A percentile compares a stretch with the other conserved stretches of the same genome.
These are phyloP conservation scores for Zygotorulaspora sp. DNA, from an alignment of 805 yeast species.

Conservation along the genomic window DNA sequence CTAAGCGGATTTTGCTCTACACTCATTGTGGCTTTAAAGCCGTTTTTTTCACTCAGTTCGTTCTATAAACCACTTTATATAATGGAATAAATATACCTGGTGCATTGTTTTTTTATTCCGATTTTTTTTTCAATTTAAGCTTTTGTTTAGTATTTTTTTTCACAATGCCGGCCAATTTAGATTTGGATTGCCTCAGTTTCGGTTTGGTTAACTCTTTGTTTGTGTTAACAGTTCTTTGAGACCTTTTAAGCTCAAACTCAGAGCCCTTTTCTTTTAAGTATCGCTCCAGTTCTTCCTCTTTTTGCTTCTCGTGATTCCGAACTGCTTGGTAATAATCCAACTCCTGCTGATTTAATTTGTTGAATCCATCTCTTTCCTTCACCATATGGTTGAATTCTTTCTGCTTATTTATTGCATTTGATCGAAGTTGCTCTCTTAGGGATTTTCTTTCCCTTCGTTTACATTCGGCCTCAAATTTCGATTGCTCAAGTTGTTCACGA, in stretches of 20 bases:
- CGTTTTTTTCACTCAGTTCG: background rate
- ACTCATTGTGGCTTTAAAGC: too few relatives aligned
- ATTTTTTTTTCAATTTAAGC: background rate
- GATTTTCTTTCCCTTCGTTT: slow-evolving; percentile 26
- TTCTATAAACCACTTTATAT: background rate
- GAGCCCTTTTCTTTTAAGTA: slow-evolving; percentile 10
- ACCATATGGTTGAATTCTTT: slow-evolving; percentile 23
- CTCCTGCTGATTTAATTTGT: slow-evolving; percentile 26
- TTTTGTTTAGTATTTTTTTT: slow-evolving; percentile 1
- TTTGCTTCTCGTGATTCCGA: slow-evolving; percentile 5
- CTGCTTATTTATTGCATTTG: slow-evolving; percentile 29
- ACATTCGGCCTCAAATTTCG: slow-evolving; percentile 21
- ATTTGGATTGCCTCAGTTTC: background rate
- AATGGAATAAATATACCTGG: background rate
- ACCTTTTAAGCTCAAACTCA: slow-evolving; percentile 10
- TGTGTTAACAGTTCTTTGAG: background rate
- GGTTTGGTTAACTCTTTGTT: background rate
- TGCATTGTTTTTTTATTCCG: background rate
- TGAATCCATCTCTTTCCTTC: slow-evolving; percentile 29
- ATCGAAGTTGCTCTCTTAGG: slow-evolving; percentile 29
- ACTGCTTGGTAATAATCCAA: slow-evolving; percentile 16
- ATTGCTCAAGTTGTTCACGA: slow-evolving; percentile 22
- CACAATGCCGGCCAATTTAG: background rate
- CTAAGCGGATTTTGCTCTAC: slow-evolving; percentile 9
- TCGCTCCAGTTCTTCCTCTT: slow-evolving; percentile 10